Conservation (phyloP, 2,329 filamentous ascomycete species). For the Arthrobotrys sinensis region DNA sequence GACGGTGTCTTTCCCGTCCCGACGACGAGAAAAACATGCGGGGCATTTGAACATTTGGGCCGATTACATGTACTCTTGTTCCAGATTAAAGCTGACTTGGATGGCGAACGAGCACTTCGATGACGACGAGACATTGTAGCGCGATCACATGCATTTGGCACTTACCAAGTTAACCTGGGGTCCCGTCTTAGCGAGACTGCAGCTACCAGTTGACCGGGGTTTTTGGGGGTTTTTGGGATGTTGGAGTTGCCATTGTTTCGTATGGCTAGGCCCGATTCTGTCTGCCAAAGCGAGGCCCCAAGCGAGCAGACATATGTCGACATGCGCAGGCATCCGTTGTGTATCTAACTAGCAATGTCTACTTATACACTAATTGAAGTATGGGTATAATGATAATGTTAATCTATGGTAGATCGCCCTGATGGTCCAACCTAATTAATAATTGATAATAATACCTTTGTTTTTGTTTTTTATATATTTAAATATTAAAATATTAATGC, state of each 20-base stretch:
- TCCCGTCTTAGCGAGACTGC: slow-evolving; percentile 44
- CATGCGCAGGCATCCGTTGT: no score
- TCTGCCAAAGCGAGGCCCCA: slow-evolving; percentile 37
- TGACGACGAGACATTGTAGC: slow-evolving; percentile 9
- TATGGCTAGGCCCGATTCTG: slow-evolving; percentile 42
- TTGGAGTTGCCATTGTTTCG: slow-evolving; percentile 28
- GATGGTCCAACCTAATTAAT: no score
- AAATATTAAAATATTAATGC: no score
- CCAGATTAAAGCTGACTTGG: background rate
- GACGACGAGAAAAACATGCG: slow-evolving; percentile 23
- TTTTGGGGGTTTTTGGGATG: background rate
- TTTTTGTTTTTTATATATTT: no score
- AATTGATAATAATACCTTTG: no score
- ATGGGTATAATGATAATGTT: no score
- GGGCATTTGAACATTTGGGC: slow-evolving; percentile 3
- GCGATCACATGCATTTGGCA: slow-evolving; percentile 18
- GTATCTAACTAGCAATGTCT: no score
- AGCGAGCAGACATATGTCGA: no score
- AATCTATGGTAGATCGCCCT: no score
- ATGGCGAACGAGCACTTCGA: background rate
- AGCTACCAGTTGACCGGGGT: slow-evolving; percentile 8
- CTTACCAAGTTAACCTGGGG: no score
- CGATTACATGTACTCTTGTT: background rate
- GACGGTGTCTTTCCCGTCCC: slow-evolving; percentile 35
- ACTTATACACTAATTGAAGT: no score